Conservation (phyloP, 1,284 basidiomycete species). For the Ustilago esculenta region DNA sequence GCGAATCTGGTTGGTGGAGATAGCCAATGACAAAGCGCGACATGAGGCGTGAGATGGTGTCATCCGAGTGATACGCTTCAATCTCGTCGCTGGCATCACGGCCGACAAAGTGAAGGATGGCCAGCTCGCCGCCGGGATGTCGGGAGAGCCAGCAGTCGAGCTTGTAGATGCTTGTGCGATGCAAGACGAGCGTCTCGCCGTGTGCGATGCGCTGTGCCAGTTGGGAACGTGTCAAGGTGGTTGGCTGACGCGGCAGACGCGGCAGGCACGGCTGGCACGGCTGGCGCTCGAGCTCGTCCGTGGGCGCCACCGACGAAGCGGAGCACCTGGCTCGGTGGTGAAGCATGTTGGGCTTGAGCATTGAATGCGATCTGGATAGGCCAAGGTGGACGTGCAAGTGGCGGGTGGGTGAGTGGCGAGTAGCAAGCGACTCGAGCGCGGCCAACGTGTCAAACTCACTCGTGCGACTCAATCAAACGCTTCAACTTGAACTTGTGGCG, state of each 20-base stretch:
- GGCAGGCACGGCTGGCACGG: conserved; percentile 15
- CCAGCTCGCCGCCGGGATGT: conserved; percentile 89
- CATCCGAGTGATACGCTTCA: conserved; percentile 84
- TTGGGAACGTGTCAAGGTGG: conserved; percentile 53
- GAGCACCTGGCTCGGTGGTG: conserved; percentile 5
- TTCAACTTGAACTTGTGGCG: no score
- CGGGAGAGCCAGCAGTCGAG: conserved; percentile 82
- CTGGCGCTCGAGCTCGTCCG: background rate
- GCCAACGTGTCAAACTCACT: no score
- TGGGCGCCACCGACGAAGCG: conserved; percentile 1
- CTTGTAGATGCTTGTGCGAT: conserved; percentile 79
- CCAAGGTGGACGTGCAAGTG: no score
- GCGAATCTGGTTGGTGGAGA: conserved; percentile 72
- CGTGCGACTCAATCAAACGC: no score
- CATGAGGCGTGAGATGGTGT: conserved; percentile 74
- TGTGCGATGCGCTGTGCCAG: conserved; percentile 60
- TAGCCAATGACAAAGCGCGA: conserved; percentile 78
- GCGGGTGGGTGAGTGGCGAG: no score
- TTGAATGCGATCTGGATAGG: no score
- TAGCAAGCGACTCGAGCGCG: no score
- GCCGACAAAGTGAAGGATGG: conserved; percentile 94
- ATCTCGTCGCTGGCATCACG: conserved; percentile 95
- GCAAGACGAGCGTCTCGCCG: conserved; percentile 78
- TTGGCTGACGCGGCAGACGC: conserved; percentile 8
- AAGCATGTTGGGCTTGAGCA: no score